Percentiles rank a stretch among this genome's conserved stretches.
phyloP scores from a whole-genome alignment of 805 yeast genomes.

The Jamesozyma lodderae region DNA sequence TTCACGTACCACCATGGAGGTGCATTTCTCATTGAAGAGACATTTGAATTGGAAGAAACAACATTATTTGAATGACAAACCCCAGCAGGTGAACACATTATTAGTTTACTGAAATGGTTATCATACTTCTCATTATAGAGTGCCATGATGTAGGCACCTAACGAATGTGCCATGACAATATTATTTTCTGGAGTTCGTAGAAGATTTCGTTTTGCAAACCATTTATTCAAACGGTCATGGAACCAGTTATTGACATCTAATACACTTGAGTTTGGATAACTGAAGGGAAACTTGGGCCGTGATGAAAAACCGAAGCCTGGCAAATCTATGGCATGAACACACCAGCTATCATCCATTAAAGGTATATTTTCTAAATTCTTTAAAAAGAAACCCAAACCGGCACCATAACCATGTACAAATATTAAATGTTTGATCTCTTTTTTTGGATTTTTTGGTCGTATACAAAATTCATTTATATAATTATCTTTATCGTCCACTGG shows the following conservation, averaged over 20 bases:
- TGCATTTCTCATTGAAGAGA: slow-evolving; percentile 29
- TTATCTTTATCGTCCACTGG: slow-evolving; percentile 37
- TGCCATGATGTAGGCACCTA: slow-evolving; percentile 81
- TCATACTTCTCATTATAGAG: slow-evolving; percentile 58
- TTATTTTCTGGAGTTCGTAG: slow-evolving; percentile 31
- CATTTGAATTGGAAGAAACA: background rate
- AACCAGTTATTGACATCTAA: slow-evolving; percentile 32
- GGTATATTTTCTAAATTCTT: slow-evolving; percentile 57
- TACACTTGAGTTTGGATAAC: slow-evolving; percentile 20
- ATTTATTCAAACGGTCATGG: slow-evolving; percentile 41
- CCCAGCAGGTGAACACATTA: slow-evolving; percentile 90
- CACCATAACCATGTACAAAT: slow-evolving; percentile 90
- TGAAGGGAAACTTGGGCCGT: slow-evolving; percentile 55
- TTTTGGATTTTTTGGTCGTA: slow-evolving; percentile 38
- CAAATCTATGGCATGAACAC: slow-evolving; percentile 77
- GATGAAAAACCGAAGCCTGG: slow-evolving; percentile 88
- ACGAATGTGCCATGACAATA: slow-evolving; percentile 74
- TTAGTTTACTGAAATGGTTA: slow-evolving; percentile 49
- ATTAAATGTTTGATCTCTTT: slow-evolving; percentile 43
- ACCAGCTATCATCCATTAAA: slow-evolving; percentile 42
- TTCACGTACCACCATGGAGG: slow-evolving; percentile 72
- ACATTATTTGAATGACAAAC: slow-evolving; percentile 29
- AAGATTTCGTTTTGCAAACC: slow-evolving; percentile 29
- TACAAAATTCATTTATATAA: slow-evolving; percentile 68
- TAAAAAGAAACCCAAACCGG: slow-evolving; percentile 78